Evolutionary conservation across 169 alveolate species (phyloP).

Genomic region (Babesia gibsoni): DNA sequence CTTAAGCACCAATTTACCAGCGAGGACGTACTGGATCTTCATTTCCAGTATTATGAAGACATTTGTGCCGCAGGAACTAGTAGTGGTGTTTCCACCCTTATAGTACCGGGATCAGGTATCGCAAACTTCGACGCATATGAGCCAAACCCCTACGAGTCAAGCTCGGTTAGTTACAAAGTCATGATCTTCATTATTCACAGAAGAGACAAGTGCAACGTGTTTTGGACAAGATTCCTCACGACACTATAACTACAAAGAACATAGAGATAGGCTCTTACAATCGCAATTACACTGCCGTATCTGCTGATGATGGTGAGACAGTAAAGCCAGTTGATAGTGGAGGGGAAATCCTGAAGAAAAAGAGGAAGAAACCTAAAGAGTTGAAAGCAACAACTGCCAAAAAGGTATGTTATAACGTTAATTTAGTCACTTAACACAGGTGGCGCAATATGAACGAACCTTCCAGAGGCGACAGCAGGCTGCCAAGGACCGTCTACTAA

Average conservation of each 20-base stretch:
- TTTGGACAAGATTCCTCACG: conserved; percentile 91
- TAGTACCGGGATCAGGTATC: conserved; percentile 94
- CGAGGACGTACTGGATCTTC: conserved; percentile 69
- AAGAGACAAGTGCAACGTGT: conserved; percentile 88
- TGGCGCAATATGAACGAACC: conserved; percentile 30
- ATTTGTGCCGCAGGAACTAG: conserved; percentile 89
- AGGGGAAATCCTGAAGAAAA: conserved; percentile 22
- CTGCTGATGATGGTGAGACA: neutral
- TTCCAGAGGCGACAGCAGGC: conserved; percentile 66
- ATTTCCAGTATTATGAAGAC: conserved; percentile 93
- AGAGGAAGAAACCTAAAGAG: conserved; percentile 28
- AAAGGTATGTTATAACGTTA: conserved; percentile 27
- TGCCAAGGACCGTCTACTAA: conserved; percentile 39
- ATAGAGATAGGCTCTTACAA: conserved; percentile 79
- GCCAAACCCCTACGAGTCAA: conserved; percentile 77
- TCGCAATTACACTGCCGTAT: conserved; percentile 26
- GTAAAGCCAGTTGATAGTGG: conserved; percentile 21
- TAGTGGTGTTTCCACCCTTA: conserved; percentile 82
- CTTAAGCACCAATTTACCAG: conserved; percentile 68
- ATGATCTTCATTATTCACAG: conserved; percentile 16
- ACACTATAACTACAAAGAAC: conserved; percentile 85
- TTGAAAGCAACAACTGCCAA: conserved; percentile 28
- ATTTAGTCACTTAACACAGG: neutral
- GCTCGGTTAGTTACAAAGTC: conserved; percentile 32
- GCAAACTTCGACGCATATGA: conserved; percentile 89